Base-by-base conservation (phyloP, 129 eudicot species). In the Ambrosia artemisiifolia region DNA sequence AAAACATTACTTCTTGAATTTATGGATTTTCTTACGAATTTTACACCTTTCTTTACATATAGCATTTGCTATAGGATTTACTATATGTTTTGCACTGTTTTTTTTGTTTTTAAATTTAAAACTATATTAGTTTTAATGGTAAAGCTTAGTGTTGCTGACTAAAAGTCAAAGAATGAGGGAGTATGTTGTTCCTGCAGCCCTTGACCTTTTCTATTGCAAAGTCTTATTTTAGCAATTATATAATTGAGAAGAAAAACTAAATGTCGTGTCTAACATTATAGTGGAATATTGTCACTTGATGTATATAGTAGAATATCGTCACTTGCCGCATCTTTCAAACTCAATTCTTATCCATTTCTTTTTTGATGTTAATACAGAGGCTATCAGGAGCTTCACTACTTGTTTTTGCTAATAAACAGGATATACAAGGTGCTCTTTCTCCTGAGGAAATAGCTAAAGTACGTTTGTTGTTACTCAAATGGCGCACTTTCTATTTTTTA, bases 401-500 rank as follows among this genome's bases (percentile, higher is more conserved):
- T 3, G 84, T 95, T 75, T 80, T 95, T 72, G 99, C 99, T 54
- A 95, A 95, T 83, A 95, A 95, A 80, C 99, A 95, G 79, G 99
- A 95, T 75, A 95, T 90, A 75, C 88, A 86, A 56, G 97, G 99
- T 6, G 91, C 97, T 57, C 89, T 95, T 65, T 88, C 97, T 46
- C 97, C 97, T 3, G 85, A 82, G 77, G 99, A 90, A 82, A 90
- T 95, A 64, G 93, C 91, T 55, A 88, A 95, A 79, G 99, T 90
- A 78, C 86, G 85, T 59, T 6, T 40, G 16, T 32, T 61, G 17
- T 51, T 51, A 28, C 9, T 54, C 2, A 48, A 74, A 34, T 17
- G 32, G 24, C 10, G 3, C 43, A 7, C 48, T 11, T 72, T 60
- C 17, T 72, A 32, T 33, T 63, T 64, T 13, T 17, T 47, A n/a